Evolutionary conservation across 73 alveolate genomes (phyloP).

Genomic region (Breviolum minutum): DNA sequence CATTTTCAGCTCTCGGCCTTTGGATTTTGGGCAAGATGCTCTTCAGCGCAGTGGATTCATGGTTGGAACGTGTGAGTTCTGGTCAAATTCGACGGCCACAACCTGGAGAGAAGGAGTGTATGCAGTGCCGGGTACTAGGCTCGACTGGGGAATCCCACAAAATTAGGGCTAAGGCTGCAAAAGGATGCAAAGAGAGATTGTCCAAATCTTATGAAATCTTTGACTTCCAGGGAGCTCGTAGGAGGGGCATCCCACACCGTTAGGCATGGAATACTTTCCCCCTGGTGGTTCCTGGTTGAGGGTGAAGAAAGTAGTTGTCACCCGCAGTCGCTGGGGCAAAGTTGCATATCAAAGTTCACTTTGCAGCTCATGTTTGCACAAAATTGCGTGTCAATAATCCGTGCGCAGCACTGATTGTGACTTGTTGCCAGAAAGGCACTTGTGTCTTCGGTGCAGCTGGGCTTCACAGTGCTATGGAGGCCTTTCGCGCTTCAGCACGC

Average conservation of each 20-base stretch:
- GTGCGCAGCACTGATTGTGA: no score
- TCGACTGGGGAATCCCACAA: no score
- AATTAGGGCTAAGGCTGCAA: no score
- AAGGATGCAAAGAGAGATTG: background rate
- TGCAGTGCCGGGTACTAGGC: constrained; percentile 90
- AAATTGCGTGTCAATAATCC: background rate
- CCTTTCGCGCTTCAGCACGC: constrained; percentile 25
- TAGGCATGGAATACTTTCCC: no score
- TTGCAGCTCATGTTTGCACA: background rate
- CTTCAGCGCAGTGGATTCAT: constrained; percentile 61
- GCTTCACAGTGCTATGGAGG: constrained; percentile 84
- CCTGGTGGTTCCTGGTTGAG: no score
- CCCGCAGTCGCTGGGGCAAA: no score
- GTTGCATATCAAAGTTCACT: background rate
- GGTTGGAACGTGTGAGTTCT: constrained; percentile 44
- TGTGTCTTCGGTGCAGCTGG: constrained; percentile 61
- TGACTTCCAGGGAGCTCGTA: no score
- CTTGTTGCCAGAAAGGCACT: background rate
- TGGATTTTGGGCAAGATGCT: constrained; percentile 1
- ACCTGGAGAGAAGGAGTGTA: constrained; percentile 78
- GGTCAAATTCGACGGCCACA: constrained; percentile 58
- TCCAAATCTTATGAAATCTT: background rate
- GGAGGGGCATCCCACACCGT: no score
- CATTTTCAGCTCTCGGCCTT: no score
- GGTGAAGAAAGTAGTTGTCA: no score